phyloP scores from a whole-genome alignment of 179 eudicot species.

The Corrigiola litoralis region DNA sequence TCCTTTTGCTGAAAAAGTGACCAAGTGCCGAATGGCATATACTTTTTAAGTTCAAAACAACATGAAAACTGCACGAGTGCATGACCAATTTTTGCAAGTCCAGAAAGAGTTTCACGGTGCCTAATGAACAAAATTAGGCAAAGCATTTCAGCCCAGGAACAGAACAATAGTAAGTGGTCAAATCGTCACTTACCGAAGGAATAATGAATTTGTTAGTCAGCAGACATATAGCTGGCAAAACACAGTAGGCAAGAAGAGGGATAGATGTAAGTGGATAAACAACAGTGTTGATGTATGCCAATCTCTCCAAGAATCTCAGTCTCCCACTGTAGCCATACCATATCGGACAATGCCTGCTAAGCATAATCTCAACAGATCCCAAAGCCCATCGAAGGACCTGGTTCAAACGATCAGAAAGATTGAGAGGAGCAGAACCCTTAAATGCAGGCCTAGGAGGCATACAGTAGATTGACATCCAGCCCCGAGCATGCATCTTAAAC shows the following conservation, averaged over 20 bases:
- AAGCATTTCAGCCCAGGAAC: no score
- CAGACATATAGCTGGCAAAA: slow-evolving; percentile 78
- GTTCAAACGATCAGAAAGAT: slow-evolving; percentile 92
- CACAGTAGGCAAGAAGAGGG: slow-evolving; percentile 78
- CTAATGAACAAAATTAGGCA: neutral
- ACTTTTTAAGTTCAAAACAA: no score
- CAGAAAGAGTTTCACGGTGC: neutral
- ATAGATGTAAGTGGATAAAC: slow-evolving; percentile 83
- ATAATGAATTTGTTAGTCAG: slow-evolving; percentile 74
- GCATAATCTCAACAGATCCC: slow-evolving; percentile 79
- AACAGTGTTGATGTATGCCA: slow-evolving; percentile 82
- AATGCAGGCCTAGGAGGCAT: slow-evolving; percentile 90
- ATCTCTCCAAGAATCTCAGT: slow-evolving; percentile 66
- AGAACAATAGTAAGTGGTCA: neutral
- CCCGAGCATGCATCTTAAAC: slow-evolving; percentile 87
- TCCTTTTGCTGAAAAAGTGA: no score
- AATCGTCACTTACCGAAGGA: slow-evolving; percentile 45
- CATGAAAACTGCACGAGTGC: no score
- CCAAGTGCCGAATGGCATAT: no score
- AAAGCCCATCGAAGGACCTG: slow-evolving; percentile 95
- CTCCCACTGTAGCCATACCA: slow-evolving; percentile 88
- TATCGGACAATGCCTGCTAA: slow-evolving; percentile 89
- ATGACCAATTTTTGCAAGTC: neutral
- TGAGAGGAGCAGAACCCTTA: slow-evolving; percentile 93
- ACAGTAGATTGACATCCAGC: slow-evolving; percentile 86